A percentile compares a stretch with the other conserved stretches of the same genome.
Evolutionary conservation across 345 rosid genomes (phyloP).

Genomic region (Eucalyptus sideroxylon): DNA sequence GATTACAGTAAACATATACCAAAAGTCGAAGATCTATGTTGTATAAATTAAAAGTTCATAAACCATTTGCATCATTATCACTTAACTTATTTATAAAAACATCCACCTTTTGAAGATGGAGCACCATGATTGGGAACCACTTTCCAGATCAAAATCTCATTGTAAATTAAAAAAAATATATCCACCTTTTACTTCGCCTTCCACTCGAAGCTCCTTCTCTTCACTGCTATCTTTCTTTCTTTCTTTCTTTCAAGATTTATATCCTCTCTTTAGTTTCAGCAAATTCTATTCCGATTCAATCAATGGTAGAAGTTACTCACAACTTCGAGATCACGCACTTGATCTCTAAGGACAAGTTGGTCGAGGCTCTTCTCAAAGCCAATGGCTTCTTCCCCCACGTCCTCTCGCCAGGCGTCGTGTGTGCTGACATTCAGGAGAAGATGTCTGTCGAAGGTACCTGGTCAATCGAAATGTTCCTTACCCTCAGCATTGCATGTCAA

Average conservation of each 20-base stretch:
- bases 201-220: background rate
- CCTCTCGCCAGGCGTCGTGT: background rate
- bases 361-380: background rate
- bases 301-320: background rate
- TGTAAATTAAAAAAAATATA: too few species aligned
- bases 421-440: background rate
- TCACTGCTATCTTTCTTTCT: background rate
- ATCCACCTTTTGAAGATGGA: too few species aligned
- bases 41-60: too few species aligned
- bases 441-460: fast-evolving
- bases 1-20: fast-evolving
- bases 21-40: fast-evolving
- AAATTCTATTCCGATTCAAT: background rate
- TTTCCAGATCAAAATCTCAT: too few species aligned
- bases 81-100: background rate
- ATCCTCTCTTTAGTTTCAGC: background rate
- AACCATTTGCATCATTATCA: fast-evolving
- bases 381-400: background rate
- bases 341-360: fast-evolving
- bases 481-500: background rate
- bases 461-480: background rate
- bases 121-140: too few species aligned
- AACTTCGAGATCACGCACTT: background rate
- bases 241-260: background rate
- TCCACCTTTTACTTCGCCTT: background rate